A percentile compares a stretch with the other conserved stretches of the same genome.
Conservation (phyloP, 352 stramenopile genomes). For the Phytophthora brassicae region DNA sequence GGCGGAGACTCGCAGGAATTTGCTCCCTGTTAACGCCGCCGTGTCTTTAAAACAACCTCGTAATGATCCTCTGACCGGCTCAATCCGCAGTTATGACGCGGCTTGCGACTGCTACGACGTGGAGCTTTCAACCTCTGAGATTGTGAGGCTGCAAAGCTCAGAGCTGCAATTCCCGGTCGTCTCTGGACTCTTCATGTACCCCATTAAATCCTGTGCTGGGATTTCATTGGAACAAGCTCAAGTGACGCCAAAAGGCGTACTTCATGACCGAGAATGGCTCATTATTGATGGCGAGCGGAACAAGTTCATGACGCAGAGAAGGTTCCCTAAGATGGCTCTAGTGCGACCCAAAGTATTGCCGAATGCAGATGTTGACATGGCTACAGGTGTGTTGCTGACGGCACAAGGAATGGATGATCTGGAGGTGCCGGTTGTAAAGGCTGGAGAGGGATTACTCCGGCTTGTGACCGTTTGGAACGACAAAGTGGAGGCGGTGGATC, state of each 20-base stretch:
- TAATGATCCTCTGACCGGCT: conserved; percentile 7
- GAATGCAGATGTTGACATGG: conserved; percentile 25
- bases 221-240: conserved; percentile 47
- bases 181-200: conserved; percentile 69
- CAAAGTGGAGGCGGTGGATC: conserved; percentile 54
- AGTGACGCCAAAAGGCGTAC: conserved; percentile 59
- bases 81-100: conserved; percentile 31
- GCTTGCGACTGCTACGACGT: conserved; percentile 38
- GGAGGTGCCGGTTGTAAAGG: conserved; percentile 50
- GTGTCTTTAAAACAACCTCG: conserved; percentile 18
- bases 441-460: conserved; percentile 31
- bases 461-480: conserved; percentile 66
- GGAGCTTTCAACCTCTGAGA: conserved; percentile 10
- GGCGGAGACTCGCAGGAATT: conserved; percentile 20
- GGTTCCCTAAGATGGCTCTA: conserved; percentile 64
- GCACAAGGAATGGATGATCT: conserved; percentile 63
- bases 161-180: conserved; percentile 41
- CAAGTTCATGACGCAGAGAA: conserved; percentile 75
- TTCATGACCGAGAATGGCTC: conserved; percentile 79
- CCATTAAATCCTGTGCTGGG: conserved; percentile 81
- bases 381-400: conserved; percentile 54
- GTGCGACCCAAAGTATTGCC: conserved; percentile 59
- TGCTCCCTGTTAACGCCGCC: conserved; percentile 25
- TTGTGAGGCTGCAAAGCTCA: conserved; percentile 14
- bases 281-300: conserved; percentile 58